These are phyloP conservation scores for Amanita rubescens DNA, from an alignment of 768 basidiomycete genomes.

Conservation along the genomic window DNA sequence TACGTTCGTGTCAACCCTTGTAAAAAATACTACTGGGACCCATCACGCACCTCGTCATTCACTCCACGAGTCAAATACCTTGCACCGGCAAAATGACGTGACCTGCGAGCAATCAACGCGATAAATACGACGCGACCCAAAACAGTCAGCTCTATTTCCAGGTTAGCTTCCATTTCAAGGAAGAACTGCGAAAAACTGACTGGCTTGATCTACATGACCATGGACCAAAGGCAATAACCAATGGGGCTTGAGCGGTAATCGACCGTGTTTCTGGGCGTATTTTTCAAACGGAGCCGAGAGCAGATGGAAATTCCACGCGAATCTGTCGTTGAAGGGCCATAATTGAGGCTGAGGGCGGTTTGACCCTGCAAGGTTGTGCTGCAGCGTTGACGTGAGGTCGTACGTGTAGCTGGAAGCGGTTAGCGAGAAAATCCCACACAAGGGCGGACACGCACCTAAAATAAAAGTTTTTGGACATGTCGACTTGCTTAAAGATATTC, in stretches of 20 bases:
- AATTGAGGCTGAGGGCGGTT: constrained; percentile 33
- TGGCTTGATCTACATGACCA: constrained; percentile 97
- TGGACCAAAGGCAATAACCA: constrained; percentile 93
- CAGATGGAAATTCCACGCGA: constrained; percentile 93
- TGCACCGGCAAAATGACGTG: constrained; percentile 92
- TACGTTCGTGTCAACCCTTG: constrained; percentile 19
- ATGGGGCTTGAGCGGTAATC: constrained; percentile 36
- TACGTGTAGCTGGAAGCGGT: constrained; percentile 74
- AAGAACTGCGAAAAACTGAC: constrained; percentile 37
- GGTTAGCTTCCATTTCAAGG: not conserved
- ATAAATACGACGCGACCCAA: constrained; percentile 87
- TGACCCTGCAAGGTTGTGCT: constrained; percentile 75
- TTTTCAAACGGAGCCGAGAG: constrained; percentile 28
- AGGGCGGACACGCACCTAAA: constrained; percentile 56
- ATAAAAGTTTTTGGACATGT: constrained; percentile 99
- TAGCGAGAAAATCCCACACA: constrained; percentile 1
- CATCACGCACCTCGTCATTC: constrained; percentile 68
- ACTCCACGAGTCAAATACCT: constrained; percentile 92
- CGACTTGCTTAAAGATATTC: constrained; percentile 91
- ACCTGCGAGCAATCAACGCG: constrained; percentile 90
- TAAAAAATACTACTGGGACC: not conserved
- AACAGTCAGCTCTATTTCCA: constrained; percentile 73
- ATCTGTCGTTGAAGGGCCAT: constrained; percentile 79
- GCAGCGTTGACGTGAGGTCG: constrained; percentile 92
- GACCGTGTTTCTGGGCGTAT: constrained; percentile 1